Percentiles rank a stretch among this genome's conserved stretches.
Evolutionary conservation across 2,329 filamentous ascomycete genomes (phyloP).

Genomic region (Alternaria panax): DNA sequence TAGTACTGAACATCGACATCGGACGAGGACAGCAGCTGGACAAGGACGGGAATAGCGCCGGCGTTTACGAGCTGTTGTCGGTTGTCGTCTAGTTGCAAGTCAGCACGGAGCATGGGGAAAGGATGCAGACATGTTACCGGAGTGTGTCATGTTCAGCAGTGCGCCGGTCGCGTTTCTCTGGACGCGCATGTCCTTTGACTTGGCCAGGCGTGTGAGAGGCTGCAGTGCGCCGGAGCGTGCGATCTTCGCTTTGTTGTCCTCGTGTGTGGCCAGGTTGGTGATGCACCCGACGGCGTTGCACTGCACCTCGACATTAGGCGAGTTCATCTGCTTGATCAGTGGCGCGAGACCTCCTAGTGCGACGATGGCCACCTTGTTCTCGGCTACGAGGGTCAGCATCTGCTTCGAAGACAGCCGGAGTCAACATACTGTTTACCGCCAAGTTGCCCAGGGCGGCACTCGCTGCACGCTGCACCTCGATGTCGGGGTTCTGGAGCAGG

Average conservation of each 20-base stretch:
- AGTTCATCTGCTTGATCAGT: constrained; percentile 98
- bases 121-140: constrained; percentile 65
- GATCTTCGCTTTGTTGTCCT: constrained; percentile 99
- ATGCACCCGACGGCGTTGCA: constrained; percentile 99
- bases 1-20: constrained; percentile 99
- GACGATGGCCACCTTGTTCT: constrained; percentile 98
- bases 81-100: constrained; percentile 77
- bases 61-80: constrained; percentile 96
- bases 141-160: constrained; percentile 98
- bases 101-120: constrained; percentile 20
- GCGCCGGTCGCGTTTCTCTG: constrained; percentile 97
- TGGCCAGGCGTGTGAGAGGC: constrained; percentile 88
- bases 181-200: constrained; percentile 98
- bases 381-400: constrained; percentile 69
- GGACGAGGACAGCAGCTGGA: constrained; percentile 88
- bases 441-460: constrained; percentile 96
- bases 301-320: constrained; percentile 95
- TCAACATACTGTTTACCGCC: constrained; percentile 84
- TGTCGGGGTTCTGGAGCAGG: constrained; percentile 91
- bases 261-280: constrained; percentile 95
- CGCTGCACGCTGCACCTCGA: constrained; percentile 95
- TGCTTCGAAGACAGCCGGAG: background rate
- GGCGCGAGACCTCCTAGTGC: constrained; percentile 87
- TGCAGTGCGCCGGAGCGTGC: constrained; percentile 91
- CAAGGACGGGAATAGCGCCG: constrained; percentile 95